phyloP scores from a whole-genome alignment of 345 rosid genomes.

The Nephelium lappaceum region DNA sequence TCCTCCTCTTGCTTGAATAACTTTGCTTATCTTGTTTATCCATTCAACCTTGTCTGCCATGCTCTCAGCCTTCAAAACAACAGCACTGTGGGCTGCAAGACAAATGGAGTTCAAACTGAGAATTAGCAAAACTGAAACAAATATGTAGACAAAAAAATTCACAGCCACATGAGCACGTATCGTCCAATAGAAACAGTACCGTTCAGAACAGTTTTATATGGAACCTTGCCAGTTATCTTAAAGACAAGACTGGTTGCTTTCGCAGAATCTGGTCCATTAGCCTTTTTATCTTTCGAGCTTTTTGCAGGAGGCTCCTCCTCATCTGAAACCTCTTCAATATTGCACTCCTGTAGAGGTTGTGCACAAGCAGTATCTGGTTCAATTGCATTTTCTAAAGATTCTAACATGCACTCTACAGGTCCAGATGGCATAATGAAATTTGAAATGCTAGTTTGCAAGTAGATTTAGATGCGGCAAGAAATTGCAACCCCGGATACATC shows the following conservation, averaged over 20 bases:
- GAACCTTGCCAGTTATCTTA: constrained; percentile 86
- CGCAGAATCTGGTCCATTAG: constrained; percentile 74
- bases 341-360: constrained; percentile 67
- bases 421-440: not conserved
- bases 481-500: not conserved
- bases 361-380: not conserved
- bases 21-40: constrained; percentile 74
- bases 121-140: not conserved
- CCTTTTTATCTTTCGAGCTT: constrained; percentile 80
- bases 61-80: constrained; percentile 88
- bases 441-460: not conserved
- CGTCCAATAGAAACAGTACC: constrained; percentile 35
- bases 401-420: not conserved
- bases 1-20: too few species aligned
- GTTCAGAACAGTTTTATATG: constrained; percentile 87
- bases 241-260: constrained; percentile 71
- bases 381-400: not conserved
- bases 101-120: not conserved
- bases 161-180: not conserved
- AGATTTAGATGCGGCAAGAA: not conserved
- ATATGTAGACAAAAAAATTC: not conserved
- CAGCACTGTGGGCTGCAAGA: constrained; percentile 78
- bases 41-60: constrained; percentile 84
- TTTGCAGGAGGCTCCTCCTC: constrained; percentile 77
- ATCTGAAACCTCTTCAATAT: constrained; percentile 75